These are phyloP conservation scores for Tolypocladium endophyticum DNA, from an alignment of 2,329 filamentous ascomycete genomes.

Conservation along the genomic window DNA sequence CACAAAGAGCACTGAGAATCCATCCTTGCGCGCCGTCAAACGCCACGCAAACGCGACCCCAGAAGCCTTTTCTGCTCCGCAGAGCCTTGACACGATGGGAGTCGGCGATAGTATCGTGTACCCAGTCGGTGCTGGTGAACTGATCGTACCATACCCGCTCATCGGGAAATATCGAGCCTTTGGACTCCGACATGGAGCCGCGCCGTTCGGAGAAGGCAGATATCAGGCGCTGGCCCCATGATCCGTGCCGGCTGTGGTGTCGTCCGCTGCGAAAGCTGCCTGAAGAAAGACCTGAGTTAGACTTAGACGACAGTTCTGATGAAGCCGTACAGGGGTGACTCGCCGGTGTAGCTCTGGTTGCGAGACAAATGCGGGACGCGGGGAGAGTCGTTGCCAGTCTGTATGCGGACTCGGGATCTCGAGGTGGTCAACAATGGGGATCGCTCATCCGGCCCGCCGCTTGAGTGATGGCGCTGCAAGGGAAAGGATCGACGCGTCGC, in stretches of 20 bases:
- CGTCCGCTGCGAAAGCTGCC: conserved; percentile 28
- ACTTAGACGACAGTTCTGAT: not conserved
- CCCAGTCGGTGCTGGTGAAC: conserved; percentile 96
- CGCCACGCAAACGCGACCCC: conserved; percentile 64
- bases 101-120: conserved; percentile 93
- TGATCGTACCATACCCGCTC: conserved; percentile 98
- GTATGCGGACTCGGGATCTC: conserved; percentile 31
- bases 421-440: conserved; percentile 31
- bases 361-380: conserved; percentile 18
- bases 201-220: conserved; percentile 49
- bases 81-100: conserved; percentile 80
- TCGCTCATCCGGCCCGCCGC: conserved; percentile 28
- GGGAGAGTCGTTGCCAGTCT: conserved; percentile 18
- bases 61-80: conserved; percentile 70
- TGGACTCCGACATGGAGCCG: conserved; percentile 52
- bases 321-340: conserved; percentile 2
- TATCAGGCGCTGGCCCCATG: conserved; percentile 50
- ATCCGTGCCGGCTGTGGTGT: conserved; percentile 47
- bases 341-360: conserved; percentile 35
- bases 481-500: conserved; percentile 16
- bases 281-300: conserved; percentile 6
- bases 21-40: conserved; percentile 89
- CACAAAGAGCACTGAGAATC: conserved; percentile 85
- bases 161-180: conserved; percentile 58
- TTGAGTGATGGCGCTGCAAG: conserved; percentile 16